Percentiles rank a stretch among this genome's conserved stretches.
Conservation (phyloP, 73 alveolate species). For the Tetrahymena malaccensis region DNA sequence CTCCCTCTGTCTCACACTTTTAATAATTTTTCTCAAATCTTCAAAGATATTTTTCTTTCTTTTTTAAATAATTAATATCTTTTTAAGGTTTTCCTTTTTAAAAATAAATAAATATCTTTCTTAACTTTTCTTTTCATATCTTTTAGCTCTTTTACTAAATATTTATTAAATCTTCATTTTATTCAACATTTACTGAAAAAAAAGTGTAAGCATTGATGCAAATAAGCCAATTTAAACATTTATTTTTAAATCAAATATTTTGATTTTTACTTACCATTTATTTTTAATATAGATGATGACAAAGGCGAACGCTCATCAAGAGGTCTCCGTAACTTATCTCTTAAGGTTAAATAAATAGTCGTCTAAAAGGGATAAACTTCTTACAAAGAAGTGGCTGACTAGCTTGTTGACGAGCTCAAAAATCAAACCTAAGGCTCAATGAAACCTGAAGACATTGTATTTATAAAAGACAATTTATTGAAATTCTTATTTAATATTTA, state of each 20-base stretch:
- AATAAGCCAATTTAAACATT: not conserved
- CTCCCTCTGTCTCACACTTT: not conserved
- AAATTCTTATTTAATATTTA: no score
- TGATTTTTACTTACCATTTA: not conserved
- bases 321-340: conserved; percentile 63
- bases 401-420: conserved; percentile 32
- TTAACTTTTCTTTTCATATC: not conserved
- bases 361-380: conserved; percentile 45
- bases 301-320: not conserved
- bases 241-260: not conserved
- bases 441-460: conserved; percentile 29
- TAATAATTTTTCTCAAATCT: not conserved
- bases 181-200: no score
- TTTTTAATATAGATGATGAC: not conserved
- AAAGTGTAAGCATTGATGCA: no score
- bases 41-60: not conserved
- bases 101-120: no score
- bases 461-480: no score
- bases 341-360: conserved; percentile 63
- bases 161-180: no score
- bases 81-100: no score
- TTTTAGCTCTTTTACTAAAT: no score
- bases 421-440: conserved; percentile 15
- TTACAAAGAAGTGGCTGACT: conserved; percentile 70
- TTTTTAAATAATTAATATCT: no score